Conservation (phyloP, 768 basidiomycete species). For the Crepidotus variabilis region DNA sequence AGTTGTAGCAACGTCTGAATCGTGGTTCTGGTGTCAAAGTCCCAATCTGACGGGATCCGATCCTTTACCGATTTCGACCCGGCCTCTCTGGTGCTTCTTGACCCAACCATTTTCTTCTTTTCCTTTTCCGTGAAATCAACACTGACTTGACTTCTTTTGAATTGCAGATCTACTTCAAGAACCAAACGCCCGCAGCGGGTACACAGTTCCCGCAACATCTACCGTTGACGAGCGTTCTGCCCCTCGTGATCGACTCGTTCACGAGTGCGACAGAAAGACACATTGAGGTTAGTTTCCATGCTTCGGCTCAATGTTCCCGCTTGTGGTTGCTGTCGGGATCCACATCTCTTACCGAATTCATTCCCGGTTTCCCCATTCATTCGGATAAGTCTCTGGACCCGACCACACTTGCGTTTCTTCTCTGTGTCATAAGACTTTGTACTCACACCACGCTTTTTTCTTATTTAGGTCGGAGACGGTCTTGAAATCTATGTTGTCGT, state of each 20-base stretch:
- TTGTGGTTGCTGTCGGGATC: neutral
- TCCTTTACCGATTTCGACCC: conserved; percentile 41
- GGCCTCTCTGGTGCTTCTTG: conserved; percentile 13
- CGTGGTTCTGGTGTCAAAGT: conserved; percentile 14
- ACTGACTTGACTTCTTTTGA: conserved; percentile 16
- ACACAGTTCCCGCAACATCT: conserved; percentile 77
- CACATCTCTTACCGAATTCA: neutral
- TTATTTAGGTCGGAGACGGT: conserved; percentile 83
- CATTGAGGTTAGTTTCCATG: conserved; percentile 68
- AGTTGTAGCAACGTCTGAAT: conserved; percentile 16
- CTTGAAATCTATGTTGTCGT: conserved; percentile 90
- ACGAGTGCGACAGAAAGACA: conserved; percentile 97
- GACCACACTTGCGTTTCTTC: too few species aligned
- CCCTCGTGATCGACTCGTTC: conserved; percentile 93
- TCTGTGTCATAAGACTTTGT: conserved; percentile 10
- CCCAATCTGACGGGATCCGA: conserved; percentile 31
- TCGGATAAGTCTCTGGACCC: too few species aligned
- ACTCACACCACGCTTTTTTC: conserved; percentile 8
- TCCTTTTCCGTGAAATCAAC: conserved; percentile 12
- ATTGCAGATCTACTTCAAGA: conserved; percentile 94
- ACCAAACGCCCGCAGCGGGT: conserved; percentile 76
- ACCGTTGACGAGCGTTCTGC: conserved; percentile 73
- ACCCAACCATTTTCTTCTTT: conserved; percentile 13
- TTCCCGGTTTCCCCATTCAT: conserved; percentile 2
- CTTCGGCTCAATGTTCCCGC: neutral